These are phyloP conservation scores for Coemansia sp. DNA, from an alignment of 192 early-diverging fungal species.

Conservation along the genomic window DNA sequence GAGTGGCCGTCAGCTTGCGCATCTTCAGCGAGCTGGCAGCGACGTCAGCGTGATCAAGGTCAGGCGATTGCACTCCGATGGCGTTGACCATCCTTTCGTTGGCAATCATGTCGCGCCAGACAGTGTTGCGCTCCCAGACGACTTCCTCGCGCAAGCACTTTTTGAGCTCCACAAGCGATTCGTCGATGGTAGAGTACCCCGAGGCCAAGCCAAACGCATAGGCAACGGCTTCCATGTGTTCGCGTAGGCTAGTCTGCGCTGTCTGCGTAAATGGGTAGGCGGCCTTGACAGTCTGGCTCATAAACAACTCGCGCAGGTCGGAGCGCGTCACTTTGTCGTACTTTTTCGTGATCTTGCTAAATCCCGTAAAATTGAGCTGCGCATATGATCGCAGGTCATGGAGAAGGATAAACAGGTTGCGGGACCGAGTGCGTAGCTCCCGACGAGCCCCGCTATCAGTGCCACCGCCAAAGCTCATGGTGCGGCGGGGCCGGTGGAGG, in stretches of 20 bases:
- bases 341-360: slow-evolving; percentile 95
- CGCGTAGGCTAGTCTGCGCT: slow-evolving; percentile 63
- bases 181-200: slow-evolving; percentile 50
- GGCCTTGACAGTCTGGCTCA: slow-evolving; percentile 60
- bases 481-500: slow-evolving; percentile 21
- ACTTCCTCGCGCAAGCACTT: slow-evolving; percentile 83
- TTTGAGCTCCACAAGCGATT: slow-evolving; percentile 73
- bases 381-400: slow-evolving; percentile 86
- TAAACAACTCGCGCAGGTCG: slow-evolving; percentile 70
- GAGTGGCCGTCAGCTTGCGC: slow-evolving; percentile 50
- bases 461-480: slow-evolving; percentile 23
- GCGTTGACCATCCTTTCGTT: slow-evolving; percentile 77
- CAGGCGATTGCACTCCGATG: slow-evolving; percentile 61
- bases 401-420: slow-evolving; percentile 79
- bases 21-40: slow-evolving; percentile 47
- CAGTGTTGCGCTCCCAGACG: slow-evolving; percentile 94
- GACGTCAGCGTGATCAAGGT: slow-evolving; percentile 23
- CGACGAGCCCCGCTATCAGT: slow-evolving; percentile 11
- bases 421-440: slow-evolving; percentile 52
- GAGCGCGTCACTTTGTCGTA: slow-evolving; percentile 90
- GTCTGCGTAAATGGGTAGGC: slow-evolving; percentile 68
- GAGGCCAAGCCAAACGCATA: slow-evolving; percentile 34
- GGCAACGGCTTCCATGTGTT: slow-evolving; percentile 55
- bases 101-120: slow-evolving; percentile 97
- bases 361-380: slow-evolving; percentile 87